These are phyloP conservation scores for Mycosphaerella sp. DNA, from an alignment of 2,329 filamentous ascomycete genomes.

Conservation along the genomic window DNA sequence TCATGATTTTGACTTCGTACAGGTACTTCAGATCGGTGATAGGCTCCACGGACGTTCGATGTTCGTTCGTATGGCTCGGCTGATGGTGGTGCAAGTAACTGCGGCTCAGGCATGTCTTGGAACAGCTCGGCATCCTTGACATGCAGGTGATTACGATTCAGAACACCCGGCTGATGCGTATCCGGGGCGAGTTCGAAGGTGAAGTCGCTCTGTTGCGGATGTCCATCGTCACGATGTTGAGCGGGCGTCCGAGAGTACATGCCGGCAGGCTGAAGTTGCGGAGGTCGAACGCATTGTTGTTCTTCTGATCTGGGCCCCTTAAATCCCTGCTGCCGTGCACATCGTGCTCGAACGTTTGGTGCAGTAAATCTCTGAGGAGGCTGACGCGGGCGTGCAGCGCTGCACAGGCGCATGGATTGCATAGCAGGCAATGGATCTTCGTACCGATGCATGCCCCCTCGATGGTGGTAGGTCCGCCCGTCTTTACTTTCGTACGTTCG, in stretches of 20 bases:
- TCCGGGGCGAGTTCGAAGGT: not conserved
- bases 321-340: not conserved
- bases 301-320: not conserved
- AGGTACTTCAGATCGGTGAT: not conserved
- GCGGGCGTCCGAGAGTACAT: not conserved
- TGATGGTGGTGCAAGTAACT: not conserved
- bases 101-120: not conserved
- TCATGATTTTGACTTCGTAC: not conserved
- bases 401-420: conserved; percentile 1
- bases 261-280: not conserved
- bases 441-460: not conserved
- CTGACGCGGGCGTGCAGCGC: not conserved
- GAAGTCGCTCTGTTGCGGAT: not conserved
- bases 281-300: not conserved
- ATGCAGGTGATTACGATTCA: not conserved
- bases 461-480: not conserved
- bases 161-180: not conserved
- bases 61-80: not conserved
- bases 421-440: not conserved
- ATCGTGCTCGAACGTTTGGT: not conserved
- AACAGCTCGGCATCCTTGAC: not conserved
- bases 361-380: not conserved
- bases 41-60: not conserved
- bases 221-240: not conserved
- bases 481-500: not conserved